phyloP scores from a whole-genome alignment of 768 basidiomycete genomes.

The Podaxis rugospora region DNA sequence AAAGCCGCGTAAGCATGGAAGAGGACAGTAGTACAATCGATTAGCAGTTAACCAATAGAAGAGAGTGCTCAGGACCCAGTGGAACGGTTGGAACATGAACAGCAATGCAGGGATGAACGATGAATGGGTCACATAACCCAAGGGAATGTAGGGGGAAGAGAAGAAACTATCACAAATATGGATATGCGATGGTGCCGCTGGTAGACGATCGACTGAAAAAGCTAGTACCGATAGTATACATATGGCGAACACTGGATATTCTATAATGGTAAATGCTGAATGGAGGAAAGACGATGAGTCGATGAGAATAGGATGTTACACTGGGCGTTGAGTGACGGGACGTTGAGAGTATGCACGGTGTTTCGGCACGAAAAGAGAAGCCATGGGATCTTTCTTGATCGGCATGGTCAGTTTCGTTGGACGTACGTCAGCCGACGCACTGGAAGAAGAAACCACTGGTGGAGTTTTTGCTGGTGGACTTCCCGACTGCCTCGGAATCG shows the following conservation, averaged over 20 bases:
- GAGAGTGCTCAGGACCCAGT: neutral
- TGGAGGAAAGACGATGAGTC: neutral
- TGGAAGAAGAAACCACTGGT: constrained; percentile 14
- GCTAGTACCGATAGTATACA: neutral
- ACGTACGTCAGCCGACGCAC: constrained; percentile 21
- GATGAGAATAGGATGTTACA: constrained; percentile 2
- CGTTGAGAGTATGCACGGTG: constrained; percentile 60
- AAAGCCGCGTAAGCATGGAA: neutral
- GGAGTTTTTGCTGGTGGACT: neutral
- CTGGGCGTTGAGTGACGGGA: constrained; percentile 43
- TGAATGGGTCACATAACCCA: neutral
- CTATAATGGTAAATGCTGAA: constrained; percentile 16
- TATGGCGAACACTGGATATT: neutral
- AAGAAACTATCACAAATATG: neutral
- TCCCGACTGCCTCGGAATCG: constrained; percentile 1
- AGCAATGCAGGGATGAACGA: neutral
- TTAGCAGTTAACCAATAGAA: constrained; percentile 3
- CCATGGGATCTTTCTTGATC: constrained; percentile 62
- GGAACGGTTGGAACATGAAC: neutral
- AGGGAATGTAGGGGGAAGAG: constrained; percentile 2
- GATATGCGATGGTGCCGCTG: neutral
- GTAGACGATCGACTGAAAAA: neutral
- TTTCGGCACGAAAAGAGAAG: constrained; percentile 68
- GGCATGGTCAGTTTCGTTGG: constrained; percentile 32
- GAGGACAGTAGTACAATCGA: neutral